Percentiles rank a stretch among this genome's conserved stretches.
phyloP scores from a whole-genome alignment of 2,329 filamentous ascomycete species.

The Hypoxylon sp. region DNA sequence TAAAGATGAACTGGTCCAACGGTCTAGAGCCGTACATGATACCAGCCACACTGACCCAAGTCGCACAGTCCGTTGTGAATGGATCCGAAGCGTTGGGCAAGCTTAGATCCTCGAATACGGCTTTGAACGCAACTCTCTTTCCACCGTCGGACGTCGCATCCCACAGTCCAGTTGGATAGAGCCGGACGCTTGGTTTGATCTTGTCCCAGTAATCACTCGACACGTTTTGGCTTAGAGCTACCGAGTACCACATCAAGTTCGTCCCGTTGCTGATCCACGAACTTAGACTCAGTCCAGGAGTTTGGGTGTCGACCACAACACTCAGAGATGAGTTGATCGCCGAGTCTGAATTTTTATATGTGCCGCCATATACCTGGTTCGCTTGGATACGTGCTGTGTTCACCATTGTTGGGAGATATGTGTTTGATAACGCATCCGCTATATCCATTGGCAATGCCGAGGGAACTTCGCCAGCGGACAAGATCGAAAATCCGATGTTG shows the following conservation, averaged over 20 bases:
- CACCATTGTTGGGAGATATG: conserved; percentile 53
- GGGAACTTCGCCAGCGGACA: conserved; percentile 53
- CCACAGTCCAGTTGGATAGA: conserved; percentile 55
- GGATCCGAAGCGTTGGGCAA: conserved; percentile 38
- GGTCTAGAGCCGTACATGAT: conserved; percentile 51
- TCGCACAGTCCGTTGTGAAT: conserved; percentile 50
- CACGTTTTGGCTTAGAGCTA: conserved; percentile 46
- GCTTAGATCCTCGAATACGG: conserved; percentile 54
- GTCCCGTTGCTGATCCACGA: conserved; percentile 57
- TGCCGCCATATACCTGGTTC: conserved; percentile 48
- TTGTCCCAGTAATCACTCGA: conserved; percentile 41
- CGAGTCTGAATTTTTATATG: conserved; percentile 42
- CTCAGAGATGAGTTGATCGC: conserved; percentile 53
- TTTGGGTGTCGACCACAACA: conserved; percentile 48
- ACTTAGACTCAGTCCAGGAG: conserved; percentile 52
- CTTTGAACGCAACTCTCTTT: conserved; percentile 54
- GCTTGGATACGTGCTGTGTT: conserved; percentile 51
- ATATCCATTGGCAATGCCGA: conserved; percentile 50
- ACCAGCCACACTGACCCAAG: conserved; percentile 48
- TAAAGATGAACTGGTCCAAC: conserved; percentile 52
- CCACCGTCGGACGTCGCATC: conserved; percentile 46
- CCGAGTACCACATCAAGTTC: conserved; percentile 51
- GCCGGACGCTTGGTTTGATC: conserved; percentile 49
- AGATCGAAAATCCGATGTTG: conserved; percentile 55
- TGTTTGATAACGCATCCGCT: conserved; percentile 53